Percentiles rank a stretch among this genome's conserved stretches.
Evolutionary conservation across 2,329 filamentous ascomycete species (phyloP).

Genomic region (Didymella exigua): DNA sequence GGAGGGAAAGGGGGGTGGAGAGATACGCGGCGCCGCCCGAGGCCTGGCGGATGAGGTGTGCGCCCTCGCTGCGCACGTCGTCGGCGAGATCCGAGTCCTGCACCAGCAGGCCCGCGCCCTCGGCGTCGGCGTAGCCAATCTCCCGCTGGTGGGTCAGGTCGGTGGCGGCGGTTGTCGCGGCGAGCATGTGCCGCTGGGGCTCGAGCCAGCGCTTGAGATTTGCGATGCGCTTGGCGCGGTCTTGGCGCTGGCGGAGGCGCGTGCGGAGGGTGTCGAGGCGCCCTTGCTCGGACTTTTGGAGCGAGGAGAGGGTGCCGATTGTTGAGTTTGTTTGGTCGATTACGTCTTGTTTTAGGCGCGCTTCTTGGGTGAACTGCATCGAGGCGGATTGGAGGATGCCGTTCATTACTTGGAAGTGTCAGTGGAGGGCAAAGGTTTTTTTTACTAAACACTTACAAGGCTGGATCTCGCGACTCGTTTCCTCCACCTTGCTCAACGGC

Average conservation of each 20-base stretch:
- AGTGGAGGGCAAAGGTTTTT: too few species aligned
- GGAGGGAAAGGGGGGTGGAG: constrained; percentile 32
- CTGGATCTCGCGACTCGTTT: constrained; percentile 80
- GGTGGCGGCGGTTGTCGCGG: constrained; percentile 48
- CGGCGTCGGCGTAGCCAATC: constrained; percentile 56
- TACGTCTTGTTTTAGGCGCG: constrained; percentile 80
- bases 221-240: constrained; percentile 70
- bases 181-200: constrained; percentile 65
- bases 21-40: constrained; percentile 39
- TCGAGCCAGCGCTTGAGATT: constrained; percentile 79
- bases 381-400: constrained; percentile 81
- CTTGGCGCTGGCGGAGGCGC: constrained; percentile 67
- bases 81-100: constrained; percentile 36
- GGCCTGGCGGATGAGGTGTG: constrained; percentile 36
- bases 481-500: constrained; percentile 60
- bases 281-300: constrained; percentile 77
- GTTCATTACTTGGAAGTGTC: constrained; percentile 83
- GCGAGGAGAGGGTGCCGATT: constrained; percentile 78
- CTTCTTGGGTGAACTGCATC: constrained; percentile 77
- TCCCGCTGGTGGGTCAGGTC: constrained; percentile 51
- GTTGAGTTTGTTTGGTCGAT: constrained; percentile 82
- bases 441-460: constrained; percentile 79
- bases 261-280: constrained; percentile 73
- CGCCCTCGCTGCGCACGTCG: constrained; percentile 36
- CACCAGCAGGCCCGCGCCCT: constrained; percentile 41